Conservation (phyloP, 2,329 filamentous ascomycete species). For the Claviceps fusiformis region DNA sequence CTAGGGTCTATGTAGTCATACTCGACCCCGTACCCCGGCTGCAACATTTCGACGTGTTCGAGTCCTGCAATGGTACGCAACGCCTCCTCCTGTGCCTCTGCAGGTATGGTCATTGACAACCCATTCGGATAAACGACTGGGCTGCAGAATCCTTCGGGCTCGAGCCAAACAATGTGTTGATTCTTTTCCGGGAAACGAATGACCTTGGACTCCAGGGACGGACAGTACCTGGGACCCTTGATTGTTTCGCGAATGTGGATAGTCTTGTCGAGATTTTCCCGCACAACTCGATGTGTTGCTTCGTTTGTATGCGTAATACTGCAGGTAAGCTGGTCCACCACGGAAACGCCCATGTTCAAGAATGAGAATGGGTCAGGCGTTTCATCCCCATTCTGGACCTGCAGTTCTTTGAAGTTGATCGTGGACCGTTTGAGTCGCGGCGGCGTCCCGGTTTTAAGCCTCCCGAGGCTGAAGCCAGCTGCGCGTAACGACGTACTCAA, state of each 20-base stretch:
- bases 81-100: slow-evolving; percentile 70
- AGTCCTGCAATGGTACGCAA: slow-evolving; percentile 80
- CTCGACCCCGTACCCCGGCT: slow-evolving; percentile 92
- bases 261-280: slow-evolving; percentile 84
- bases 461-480: slow-evolving; percentile 77
- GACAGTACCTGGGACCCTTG: slow-evolving; percentile 88
- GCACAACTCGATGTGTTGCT: slow-evolving; percentile 67
- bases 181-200: slow-evolving; percentile 73
- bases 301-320: slow-evolving; percentile 80
- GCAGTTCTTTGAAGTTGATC: slow-evolving; percentile 63
- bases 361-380: slow-evolving; percentile 87
- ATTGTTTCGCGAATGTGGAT: slow-evolving; percentile 94
- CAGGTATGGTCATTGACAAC: slow-evolving; percentile 90
- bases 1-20: slow-evolving; percentile 98
- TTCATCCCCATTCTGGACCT: slow-evolving; percentile 67
- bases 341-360: slow-evolving; percentile 63
- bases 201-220: slow-evolving; percentile 87
- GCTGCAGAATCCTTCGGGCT: slow-evolving; percentile 86
- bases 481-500: slow-evolving; percentile 80
- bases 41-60: slow-evolving; percentile 81
- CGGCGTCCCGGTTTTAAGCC: slow-evolving; percentile 91
- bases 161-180: slow-evolving; percentile 86
- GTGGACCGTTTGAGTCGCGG: slow-evolving; percentile 70
- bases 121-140: slow-evolving; percentile 92
- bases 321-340: slow-evolving; percentile 73